A percentile compares a stretch with the other conserved stretches of the same genome.
These are phyloP conservation scores for Candida ovalis DNA, from an alignment of 805 yeast genomes.

Conservation along the genomic window DNA sequence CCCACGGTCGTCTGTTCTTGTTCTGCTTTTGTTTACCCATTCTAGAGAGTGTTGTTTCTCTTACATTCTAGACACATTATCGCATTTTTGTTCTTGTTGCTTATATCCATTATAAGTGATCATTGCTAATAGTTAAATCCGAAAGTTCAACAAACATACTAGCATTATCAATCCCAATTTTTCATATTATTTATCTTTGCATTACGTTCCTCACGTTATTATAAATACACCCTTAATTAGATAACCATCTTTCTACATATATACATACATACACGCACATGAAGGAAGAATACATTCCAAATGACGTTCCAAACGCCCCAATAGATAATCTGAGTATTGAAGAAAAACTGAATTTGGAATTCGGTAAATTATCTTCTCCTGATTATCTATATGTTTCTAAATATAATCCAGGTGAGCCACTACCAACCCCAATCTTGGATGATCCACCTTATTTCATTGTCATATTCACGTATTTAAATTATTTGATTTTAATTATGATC, in stretches of 20 bases:
- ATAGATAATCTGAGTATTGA: conserved; percentile 23
- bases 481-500: conserved; percentile 75
- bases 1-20: neutral
- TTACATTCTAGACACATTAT: no score
- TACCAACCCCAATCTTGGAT: conserved; percentile 62
- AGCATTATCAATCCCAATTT: no score
- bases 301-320: conserved; percentile 33
- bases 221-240: neutral
- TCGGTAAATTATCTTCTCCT: conserved; percentile 63
- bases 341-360: conserved; percentile 59
- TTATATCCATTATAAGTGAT: no score
- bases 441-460: conserved; percentile 84
- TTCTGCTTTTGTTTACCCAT: neutral
- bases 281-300: conserved; percentile 7
- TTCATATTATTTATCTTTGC: no score
- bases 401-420: conserved; percentile 53
- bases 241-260: neutral
- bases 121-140: no score
- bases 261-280: neutral
- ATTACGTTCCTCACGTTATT: neutral
- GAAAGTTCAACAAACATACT: no score
- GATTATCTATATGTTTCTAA: conserved; percentile 61
- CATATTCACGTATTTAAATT: conserved; percentile 79
- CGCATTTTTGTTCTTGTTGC: no score
- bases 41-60: no score